Evolutionary conservation across 768 basidiomycete species (phyloP).

Genomic region (Daedalea quercina): DNA sequence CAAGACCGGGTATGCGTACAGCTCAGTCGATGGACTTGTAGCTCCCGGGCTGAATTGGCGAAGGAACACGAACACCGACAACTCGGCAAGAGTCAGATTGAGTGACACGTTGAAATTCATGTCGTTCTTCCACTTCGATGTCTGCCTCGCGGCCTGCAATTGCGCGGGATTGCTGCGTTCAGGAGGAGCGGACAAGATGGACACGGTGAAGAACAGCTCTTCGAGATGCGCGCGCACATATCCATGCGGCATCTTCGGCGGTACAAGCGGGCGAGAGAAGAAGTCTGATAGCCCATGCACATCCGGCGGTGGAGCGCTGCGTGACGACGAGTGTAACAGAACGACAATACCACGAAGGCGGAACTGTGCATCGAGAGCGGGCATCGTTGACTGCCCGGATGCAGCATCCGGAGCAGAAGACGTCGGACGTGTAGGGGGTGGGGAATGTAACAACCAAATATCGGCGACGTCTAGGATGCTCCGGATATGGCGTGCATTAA

Average conservation of each 20-base stretch:
- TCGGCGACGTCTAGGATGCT: conserved; percentile 33
- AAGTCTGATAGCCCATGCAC: conserved; percentile 29
- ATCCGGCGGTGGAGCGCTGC: conserved; percentile 3
- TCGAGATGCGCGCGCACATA: conserved; percentile 41
- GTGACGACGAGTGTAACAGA: conserved; percentile 35
- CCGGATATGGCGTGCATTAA: conserved; percentile 52
- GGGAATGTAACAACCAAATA: conserved; percentile 14
- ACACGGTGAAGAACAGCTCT: conserved; percentile 18
- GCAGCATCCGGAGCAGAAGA: background rate
- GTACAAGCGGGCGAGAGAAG: conserved; percentile 54
- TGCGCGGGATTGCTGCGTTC: background rate
- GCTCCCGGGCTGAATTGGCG: conserved; percentile 5
- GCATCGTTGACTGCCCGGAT: background rate
- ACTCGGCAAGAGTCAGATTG: conserved; percentile 32
- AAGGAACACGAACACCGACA: conserved; percentile 51
- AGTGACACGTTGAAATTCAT: background rate
- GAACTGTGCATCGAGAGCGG: conserved; percentile 26
- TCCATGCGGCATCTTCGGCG: conserved; percentile 40
- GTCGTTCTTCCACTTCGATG: background rate
- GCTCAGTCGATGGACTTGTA: background rate
- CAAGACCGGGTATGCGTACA: conserved; percentile 54
- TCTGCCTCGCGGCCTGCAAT: background rate
- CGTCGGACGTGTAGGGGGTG: background rate
- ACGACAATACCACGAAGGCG: conserved; percentile 40
- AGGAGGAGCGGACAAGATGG: conserved; percentile 1